Conservation (phyloP, 139 green algal genomes). For the Chlamydomonas asymmetrica region DNA sequence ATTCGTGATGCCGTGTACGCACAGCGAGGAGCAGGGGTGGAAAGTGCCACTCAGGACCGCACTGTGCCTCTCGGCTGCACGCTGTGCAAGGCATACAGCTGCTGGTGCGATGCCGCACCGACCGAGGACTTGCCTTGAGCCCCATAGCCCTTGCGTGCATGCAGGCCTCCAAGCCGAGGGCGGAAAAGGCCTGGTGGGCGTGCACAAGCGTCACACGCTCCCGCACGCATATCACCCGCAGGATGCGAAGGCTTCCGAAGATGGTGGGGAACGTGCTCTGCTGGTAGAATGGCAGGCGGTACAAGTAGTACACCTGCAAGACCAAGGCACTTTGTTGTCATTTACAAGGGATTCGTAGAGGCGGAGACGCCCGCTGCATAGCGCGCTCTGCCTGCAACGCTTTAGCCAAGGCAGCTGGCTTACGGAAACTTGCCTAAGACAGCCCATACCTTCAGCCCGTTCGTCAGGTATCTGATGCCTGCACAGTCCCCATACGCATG, state of each 20-base stretch:
- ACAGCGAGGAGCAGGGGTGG: background rate
- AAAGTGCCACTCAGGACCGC: background rate
- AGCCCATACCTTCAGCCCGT: conserved; percentile 96
- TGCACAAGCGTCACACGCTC: conserved; percentile 88
- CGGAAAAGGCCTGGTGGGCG: conserved; percentile 85
- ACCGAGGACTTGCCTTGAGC: no score
- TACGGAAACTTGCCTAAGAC: no score
- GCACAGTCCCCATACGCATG: conserved; percentile 53
- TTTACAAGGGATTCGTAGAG: no score
- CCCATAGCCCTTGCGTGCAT: conserved; percentile 85
- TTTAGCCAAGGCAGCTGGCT: no score
- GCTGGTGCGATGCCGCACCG: no score
- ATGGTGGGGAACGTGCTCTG: conserved; percentile 73
- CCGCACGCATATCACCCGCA: conserved; percentile 72
- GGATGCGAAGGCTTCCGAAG: conserved; percentile 60
- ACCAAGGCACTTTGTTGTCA: no score
- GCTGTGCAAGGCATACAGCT: background rate
- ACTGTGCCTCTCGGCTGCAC: background rate
- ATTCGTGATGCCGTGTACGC: no score
- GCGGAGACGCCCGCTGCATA: no score
- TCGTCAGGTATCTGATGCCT: conserved; percentile 86
- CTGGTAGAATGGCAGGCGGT: conserved; percentile 71
- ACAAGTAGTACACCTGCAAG: conserved; percentile 93
- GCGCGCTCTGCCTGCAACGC: no score
- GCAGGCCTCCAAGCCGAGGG: conserved; percentile 80